Percentiles rank a stretch among this genome's conserved stretches.
Conservation (phyloP, 2,329 filamentous ascomycete species). For the Grosmannia clavigera region DNA sequence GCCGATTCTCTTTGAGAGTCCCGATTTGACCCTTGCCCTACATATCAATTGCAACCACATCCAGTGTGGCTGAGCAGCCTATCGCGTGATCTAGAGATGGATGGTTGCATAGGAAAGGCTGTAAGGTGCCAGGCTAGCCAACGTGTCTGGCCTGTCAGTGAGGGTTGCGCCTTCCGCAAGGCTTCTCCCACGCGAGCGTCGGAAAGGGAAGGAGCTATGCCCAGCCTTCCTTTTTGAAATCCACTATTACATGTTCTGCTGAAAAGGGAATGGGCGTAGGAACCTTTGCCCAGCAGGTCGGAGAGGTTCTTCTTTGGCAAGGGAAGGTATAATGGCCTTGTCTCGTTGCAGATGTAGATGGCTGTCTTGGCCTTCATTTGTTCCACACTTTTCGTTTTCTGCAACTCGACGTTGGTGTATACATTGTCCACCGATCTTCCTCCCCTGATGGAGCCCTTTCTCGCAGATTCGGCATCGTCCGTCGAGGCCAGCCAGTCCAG, state of each 20-base stretch:
- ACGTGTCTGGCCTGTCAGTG: neutral
- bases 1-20: too few species aligned
- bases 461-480: neutral
- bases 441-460: neutral
- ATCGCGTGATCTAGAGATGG: too few species aligned
- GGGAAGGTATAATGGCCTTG: neutral
- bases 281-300: neutral
- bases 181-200: neutral
- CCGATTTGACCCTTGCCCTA: too few species aligned
- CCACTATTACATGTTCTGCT: neutral
- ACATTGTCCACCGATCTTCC: neutral
- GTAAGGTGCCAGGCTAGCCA: too few species aligned
- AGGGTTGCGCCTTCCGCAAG: neutral
- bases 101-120: too few species aligned
- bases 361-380: neutral
- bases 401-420: neutral
- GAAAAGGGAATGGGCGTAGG: neutral
- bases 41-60: too few species aligned
- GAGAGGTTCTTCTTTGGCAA: too few species aligned
- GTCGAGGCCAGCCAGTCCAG: constrained; percentile 15
- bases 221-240: neutral
- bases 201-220: neutral
- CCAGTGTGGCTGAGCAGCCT: too few species aligned
- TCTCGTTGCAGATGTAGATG: neutral
- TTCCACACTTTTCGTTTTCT: neutral